Percentiles rank a stretch among this genome's conserved stretches.
These are phyloP conservation scores for Diaporthe capsici DNA, from an alignment of 2,329 filamentous ascomycete genomes.

Conservation along the genomic window DNA sequence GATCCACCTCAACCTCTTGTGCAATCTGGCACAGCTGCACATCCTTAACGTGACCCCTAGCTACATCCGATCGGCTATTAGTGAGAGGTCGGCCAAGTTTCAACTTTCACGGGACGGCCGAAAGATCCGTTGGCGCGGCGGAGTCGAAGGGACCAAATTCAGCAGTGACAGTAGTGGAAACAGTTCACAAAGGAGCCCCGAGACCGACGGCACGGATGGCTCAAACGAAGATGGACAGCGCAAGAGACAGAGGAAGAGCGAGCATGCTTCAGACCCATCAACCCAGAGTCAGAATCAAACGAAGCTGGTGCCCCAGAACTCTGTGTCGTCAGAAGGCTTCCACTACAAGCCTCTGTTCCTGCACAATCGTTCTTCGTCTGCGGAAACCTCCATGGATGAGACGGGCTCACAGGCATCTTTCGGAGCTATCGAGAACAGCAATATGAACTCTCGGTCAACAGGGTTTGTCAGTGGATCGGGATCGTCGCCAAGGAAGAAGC, in stretches of 20 bases:
- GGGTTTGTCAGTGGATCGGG: slow-evolving; percentile 64
- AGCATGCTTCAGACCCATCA: slow-evolving; percentile 52
- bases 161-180: slow-evolving; percentile 74
- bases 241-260: slow-evolving; percentile 63
- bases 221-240: slow-evolving; percentile 57
- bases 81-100: slow-evolving; percentile 79
- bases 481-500: slow-evolving; percentile 62
- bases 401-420: slow-evolving; percentile 61
- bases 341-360: slow-evolving; percentile 76
- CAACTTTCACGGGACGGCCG: slow-evolving; percentile 83
- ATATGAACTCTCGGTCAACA: slow-evolving; percentile 59
- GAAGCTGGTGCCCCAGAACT: slow-evolving; percentile 56
- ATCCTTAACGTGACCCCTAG: slow-evolving; percentile 86
- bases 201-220: slow-evolving; percentile 63
- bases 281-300: slow-evolving; percentile 53
- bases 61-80: slow-evolving; percentile 81
- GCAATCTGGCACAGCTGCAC: slow-evolving; percentile 86
- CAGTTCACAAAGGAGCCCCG: slow-evolving; percentile 62
- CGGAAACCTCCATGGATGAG: slow-evolving; percentile 63
- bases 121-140: slow-evolving; percentile 85
- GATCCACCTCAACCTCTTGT: slow-evolving; percentile 86
- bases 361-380: slow-evolving; percentile 62
- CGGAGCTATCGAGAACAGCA: slow-evolving; percentile 63
- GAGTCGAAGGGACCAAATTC: slow-evolving; percentile 73
- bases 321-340: slow-evolving; percentile 61